Base-by-base conservation (phyloP, 768 basidiomycete species). In the Filobasidium floriforme region DNA sequence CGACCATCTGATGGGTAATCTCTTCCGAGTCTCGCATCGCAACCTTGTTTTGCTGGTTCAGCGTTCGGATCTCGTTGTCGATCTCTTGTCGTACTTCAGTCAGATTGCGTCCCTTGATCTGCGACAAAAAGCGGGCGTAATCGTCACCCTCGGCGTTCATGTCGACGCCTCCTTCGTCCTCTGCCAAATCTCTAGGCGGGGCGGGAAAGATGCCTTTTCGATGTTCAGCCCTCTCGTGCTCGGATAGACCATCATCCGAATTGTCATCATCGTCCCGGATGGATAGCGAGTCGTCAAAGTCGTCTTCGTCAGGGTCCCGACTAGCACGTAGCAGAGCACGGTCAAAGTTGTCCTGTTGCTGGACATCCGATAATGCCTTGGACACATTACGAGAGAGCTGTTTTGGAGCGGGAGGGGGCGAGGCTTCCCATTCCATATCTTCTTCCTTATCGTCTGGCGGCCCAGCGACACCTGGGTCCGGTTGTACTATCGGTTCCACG, bases 21-120 rank as follows among this genome's bases (percentile, higher is more conserved):
- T 97, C 92, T 73, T 97, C 96, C 1, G 91, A 88, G 79, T 97
- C 93, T 12, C 93, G 83, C 85, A 92, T 86, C 24, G 92, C 91
- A 37, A 86, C 85, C 77, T 90, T 93, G 75, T 85, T 84, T 79
- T 93, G 89, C 77, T 86, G 83, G 75, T 92, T 87, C 51, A 99
- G 80, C 12, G 82, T 81, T 69, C 83, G 82, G 67, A 99, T 91
- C 77, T 99, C 96, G 57, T 88, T 88, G 75, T 96, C 90, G 52
- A 98, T 92, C 78, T 98, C 96, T 61, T 83, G 82, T 64, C 88
- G 83, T 49, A 94, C 89, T 49, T 86, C 83, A 41, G 89, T 87
- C 59, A 98, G 77, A 74, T 92, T 86, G 67, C 84, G 86, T 9
- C 90, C 90, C 75, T 91, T 90, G 70, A 99, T 88, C 71, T 92